Base-by-base conservation (phyloP, 1,284 basidiomycete genomes). In the Sanghuangporus weigelae region DNA sequence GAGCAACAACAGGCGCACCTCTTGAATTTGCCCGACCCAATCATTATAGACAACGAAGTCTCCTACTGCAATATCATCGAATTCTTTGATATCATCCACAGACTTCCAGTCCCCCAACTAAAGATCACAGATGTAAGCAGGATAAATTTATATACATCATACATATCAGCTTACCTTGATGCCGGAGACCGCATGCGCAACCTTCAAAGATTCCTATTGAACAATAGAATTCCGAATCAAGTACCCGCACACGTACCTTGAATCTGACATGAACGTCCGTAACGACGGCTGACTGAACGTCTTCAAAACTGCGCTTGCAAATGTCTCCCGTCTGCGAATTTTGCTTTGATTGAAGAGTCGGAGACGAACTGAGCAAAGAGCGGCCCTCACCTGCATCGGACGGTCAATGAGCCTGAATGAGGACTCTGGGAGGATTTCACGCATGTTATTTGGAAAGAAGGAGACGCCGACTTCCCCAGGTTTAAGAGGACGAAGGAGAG, bases 11-110 rank as follows among this genome's bases (percentile, higher is more conserved):
- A 49, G 31, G 63, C 64, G 59, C 55, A 57, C 49, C 58, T 61
- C 38, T 71, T 83, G 71, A 71, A 90, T 89, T 83, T 95, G 90
- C 59, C 95, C 95, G 69, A 97, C 79, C 95, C 95, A 98, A 72
- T 95, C 86, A 66, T 90, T 84, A 71, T 84, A 85, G 5, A 88
- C 78, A 60, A 96, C 91, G 76, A 89, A 92, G 73, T 96, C 93
- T 6, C 92, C 90, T 48, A 90, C 81, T 66, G 91, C 87, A 35
- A 87, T 81, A 31, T 87, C 83, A 31, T 77, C 74, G 26, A 81
- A 79, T 42, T 79, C 80, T 67, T 83, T 79, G n/a, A 95, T 72
- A 60, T 90, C 84, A 35, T 80, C 76, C 59, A 81, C 73, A 7
- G 81, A 80, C 67, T 84, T 84, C 87, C 89, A 93, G 5, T 81